phyloP scores from a whole-genome alignment of 805 yeast species.

The Danielozyma ontarioensis region DNA sequence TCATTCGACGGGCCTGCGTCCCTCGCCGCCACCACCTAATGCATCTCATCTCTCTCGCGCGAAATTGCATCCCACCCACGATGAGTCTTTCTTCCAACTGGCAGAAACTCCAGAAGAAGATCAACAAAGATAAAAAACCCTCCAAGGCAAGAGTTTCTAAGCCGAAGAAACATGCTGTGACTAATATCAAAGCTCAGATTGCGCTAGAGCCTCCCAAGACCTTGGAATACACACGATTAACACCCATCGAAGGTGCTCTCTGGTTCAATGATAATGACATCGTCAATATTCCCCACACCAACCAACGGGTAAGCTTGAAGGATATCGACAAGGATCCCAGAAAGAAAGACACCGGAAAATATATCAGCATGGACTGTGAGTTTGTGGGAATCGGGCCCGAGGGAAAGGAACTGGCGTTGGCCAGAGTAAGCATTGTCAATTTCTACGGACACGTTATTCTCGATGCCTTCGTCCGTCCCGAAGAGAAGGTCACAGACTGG shows the following conservation, averaged over 20 bases:
- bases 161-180: no score
- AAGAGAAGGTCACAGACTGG: slow-evolving; percentile 79
- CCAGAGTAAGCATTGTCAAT: slow-evolving; percentile 84
- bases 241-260: slow-evolving; percentile 16
- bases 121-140: background rate
- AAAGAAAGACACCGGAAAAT: slow-evolving; percentile 58
- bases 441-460: slow-evolving; percentile 67
- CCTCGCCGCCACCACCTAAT: no score
- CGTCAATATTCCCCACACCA: slow-evolving; percentile 7
- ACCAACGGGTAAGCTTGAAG: slow-evolving; percentile 1
- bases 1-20: no score
- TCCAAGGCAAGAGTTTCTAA: no score
- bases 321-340: slow-evolving; percentile 12
- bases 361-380: slow-evolving; percentile 85
- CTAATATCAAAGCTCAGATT: no score
- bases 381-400: slow-evolving; percentile 86
- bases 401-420: slow-evolving; percentile 67
- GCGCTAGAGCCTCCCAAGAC: no score
- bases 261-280: slow-evolving; percentile 23
- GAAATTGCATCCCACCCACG: no score
- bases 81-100: background rate
- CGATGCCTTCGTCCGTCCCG: slow-evolving; percentile 74
- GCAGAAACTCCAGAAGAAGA: background rate
- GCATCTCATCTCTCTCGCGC: no score
- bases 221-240: no score